These are phyloP conservation scores for Erodium moschatum DNA, from an alignment of 441 rosid species.

Conservation along the genomic window DNA sequence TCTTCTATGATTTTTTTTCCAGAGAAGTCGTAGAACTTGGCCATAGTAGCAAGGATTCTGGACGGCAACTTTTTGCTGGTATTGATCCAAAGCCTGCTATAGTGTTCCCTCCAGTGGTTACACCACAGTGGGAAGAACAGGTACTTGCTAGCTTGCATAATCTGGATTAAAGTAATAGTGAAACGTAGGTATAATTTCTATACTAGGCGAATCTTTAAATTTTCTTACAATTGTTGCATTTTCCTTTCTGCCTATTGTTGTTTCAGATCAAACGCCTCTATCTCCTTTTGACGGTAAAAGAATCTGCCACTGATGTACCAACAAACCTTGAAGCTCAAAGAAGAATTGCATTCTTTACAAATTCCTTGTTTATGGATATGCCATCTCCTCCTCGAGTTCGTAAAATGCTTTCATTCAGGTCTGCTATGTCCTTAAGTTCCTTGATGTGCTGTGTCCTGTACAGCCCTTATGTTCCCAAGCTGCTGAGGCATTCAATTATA, in stretches of 20 bases:
- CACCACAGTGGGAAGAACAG: constrained; percentile 97
- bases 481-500: constrained; percentile 8
- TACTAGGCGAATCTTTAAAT: constrained; percentile 3
- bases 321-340: constrained; percentile 95
- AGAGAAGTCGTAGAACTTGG: constrained; percentile 86
- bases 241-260: constrained; percentile 17
- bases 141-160: constrained; percentile 47
- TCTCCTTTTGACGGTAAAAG: constrained; percentile 86
- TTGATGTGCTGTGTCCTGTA: constrained; percentile 29
- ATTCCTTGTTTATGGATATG: constrained; percentile 97
- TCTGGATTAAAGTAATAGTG: constrained; percentile 13
- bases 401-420: constrained; percentile 98
- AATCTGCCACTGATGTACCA: constrained; percentile 84
- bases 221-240: constrained; percentile 10
- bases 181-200: neutral
- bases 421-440: constrained; percentile 13
- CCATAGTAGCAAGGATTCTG: constrained; percentile 81
- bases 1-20: constrained; percentile 15
- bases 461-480: neutral
- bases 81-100: constrained; percentile 77
- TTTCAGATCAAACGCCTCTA: constrained; percentile 82
- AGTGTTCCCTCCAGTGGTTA: constrained; percentile 63
- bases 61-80: constrained; percentile 88
- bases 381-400: constrained; percentile 85
- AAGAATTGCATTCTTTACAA: constrained; percentile 86